Evolutionary conservation across 1,139 yeast species (phyloP).

Genomic region (Blastobotrys raffinosifermentans): DNA sequence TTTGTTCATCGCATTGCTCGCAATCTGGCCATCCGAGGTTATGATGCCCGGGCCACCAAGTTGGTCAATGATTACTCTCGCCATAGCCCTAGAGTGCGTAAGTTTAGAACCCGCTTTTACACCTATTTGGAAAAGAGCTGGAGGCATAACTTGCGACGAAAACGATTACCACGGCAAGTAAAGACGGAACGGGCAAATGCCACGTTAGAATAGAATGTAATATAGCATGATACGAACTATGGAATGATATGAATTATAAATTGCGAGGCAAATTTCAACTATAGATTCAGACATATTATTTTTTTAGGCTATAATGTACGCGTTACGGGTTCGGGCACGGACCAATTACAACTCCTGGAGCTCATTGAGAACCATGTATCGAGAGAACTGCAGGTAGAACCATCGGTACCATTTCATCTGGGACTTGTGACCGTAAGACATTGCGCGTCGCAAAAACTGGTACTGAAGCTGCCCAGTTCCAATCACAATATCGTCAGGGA

Average conservation of each 20-base stretch:
- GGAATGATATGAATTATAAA: conserved; percentile 20
- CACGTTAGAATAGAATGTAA: too few relatives aligned
- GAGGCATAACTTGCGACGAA: too few relatives aligned
- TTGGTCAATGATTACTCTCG: conserved; percentile 17
- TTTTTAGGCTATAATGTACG: conserved; percentile 3
- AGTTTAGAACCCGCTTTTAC: too few relatives aligned
- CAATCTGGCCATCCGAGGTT: conserved; percentile 16
- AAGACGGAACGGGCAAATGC: too few relatives aligned
- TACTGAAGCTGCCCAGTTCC: conserved; percentile 43
- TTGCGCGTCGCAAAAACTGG: conserved; percentile 59
- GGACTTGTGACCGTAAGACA: conserved; percentile 77
- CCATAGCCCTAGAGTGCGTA: too few relatives aligned
- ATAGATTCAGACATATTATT: background rate
- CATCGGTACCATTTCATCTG: conserved; percentile 97
- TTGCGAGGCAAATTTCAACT: background rate
- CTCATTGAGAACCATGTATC: conserved; percentile 68
- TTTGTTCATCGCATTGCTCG: conserved; percentile 15
- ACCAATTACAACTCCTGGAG: too few relatives aligned
- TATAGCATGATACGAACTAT: too few relatives aligned
- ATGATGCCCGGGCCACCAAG: conserved; percentile 16
- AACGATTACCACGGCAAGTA: too few relatives aligned
- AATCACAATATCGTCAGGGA: conserved; percentile 26
- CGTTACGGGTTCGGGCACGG: too few relatives aligned
- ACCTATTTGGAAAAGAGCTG: too few relatives aligned
- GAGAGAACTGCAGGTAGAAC: conserved; percentile 75